Conservation (phyloP, 2,329 filamentous ascomycete genomes). For the Ceratocystis eucalypticola region DNA sequence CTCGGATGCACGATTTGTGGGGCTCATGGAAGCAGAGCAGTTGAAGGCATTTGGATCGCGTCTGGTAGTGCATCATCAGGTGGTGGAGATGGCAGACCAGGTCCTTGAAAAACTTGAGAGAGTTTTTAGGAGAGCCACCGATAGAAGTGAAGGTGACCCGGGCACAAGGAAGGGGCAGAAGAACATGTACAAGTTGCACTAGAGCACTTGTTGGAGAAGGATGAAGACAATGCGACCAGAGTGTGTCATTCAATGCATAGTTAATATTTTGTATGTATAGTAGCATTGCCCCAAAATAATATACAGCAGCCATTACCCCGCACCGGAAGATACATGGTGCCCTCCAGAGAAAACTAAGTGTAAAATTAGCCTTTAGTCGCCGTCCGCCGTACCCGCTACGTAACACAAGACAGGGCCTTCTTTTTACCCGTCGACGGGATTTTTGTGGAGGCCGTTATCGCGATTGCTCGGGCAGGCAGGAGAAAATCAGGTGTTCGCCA, state of each 20-base stretch:
- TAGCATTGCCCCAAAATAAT: too few relatives aligned
- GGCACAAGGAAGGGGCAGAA: constrained; percentile 2
- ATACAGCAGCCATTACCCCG: neutral
- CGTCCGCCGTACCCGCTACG: neutral
- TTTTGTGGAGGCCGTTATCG: neutral
- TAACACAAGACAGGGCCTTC: neutral
- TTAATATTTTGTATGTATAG: neutral
- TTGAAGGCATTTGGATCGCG: constrained; percentile 31
- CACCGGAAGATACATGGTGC: neutral
- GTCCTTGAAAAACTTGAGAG: constrained; percentile 43
- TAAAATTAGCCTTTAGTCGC: neutral
- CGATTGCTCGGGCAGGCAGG: neutral
- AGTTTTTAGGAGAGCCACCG: constrained; percentile 36
- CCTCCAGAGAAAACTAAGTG: neutral
- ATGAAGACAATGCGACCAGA: neutral
- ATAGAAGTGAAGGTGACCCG: constrained; percentile 20
- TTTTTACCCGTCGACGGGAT: too few relatives aligned
- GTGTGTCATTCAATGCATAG: neutral
- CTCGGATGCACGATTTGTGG: constrained; percentile 27
- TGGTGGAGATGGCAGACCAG: constrained; percentile 45
- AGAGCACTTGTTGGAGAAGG: neutral
- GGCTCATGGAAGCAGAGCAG: constrained; percentile 31
- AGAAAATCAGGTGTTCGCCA: neutral
- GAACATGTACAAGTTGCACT: constrained; percentile 20
- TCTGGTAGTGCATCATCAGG: constrained; percentile 44